Conservation (phyloP, 257 asterid genomes). For the Fraxinus excelsior region DNA sequence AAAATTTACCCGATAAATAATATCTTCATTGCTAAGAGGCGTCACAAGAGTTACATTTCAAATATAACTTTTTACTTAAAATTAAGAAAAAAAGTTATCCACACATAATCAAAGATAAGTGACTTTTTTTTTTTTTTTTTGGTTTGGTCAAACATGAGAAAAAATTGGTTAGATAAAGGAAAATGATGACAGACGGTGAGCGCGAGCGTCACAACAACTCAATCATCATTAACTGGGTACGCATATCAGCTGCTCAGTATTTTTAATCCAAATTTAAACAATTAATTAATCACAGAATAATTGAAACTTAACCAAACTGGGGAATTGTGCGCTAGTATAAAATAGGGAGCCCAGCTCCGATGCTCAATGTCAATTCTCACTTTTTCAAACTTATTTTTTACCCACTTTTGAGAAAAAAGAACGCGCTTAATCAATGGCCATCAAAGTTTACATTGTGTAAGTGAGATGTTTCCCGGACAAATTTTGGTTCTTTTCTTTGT, state of each 20-base stretch:
- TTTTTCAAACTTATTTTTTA: constrained; percentile 5
- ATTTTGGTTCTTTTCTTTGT: neutral
- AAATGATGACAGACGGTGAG: neutral
- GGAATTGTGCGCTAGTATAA: neutral
- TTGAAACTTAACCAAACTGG: neutral
- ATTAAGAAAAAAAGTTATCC: no score
- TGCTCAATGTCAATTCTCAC: neutral
- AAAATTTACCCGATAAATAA: no score
- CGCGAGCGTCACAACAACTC: constrained; percentile 5
- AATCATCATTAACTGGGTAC: neutral
- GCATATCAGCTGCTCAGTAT: neutral
- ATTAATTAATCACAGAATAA: neutral
- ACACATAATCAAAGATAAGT: no score
- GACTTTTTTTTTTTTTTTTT: no score
- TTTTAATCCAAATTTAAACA: neutral
- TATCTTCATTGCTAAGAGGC: no score
- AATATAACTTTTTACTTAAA: no score
- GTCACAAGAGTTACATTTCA: no score
- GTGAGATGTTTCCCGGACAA: constrained; percentile 16
- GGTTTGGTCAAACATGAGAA: neutral
- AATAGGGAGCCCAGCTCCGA: neutral
- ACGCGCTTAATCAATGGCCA: constrained; percentile 47
- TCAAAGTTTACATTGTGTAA: constrained; percentile 75
- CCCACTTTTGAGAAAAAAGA: neutral
- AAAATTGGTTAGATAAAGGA: neutral